Evolutionary conservation across 2,329 filamentous ascomycete species (phyloP).

Genomic region (Penicillium sp.): DNA sequence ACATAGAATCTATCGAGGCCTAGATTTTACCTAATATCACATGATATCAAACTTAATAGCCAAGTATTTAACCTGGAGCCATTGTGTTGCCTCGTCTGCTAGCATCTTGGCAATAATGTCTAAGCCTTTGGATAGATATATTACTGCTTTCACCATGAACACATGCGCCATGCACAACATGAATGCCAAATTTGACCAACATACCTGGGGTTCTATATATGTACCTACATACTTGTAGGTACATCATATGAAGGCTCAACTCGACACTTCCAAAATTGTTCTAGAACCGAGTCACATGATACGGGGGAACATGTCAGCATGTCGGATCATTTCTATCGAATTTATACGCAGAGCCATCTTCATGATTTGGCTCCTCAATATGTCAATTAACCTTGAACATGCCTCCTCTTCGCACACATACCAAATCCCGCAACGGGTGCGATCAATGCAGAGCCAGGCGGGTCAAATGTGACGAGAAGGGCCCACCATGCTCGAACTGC

Average conservation of each 20-base stretch:
- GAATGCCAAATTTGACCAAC: too few species aligned
- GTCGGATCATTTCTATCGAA: not conserved
- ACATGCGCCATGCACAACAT: too few species aligned
- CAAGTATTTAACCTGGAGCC: too few species aligned
- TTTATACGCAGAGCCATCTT: too few species aligned
- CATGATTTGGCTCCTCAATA: constrained; percentile 1
- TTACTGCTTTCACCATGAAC: not conserved
- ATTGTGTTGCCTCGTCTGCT: too few species aligned
- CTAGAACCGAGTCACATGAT: constrained; percentile 6
- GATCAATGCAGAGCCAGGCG: constrained; percentile 20
- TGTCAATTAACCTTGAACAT: constrained; percentile 5
- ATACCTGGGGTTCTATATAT: too few species aligned
- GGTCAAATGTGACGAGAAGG: constrained; percentile 33
- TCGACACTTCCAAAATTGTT: not conserved
- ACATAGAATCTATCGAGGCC: too few species aligned
- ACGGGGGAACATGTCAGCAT: not conserved
- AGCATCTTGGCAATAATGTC: not conserved
- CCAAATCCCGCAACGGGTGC: constrained; percentile 26
- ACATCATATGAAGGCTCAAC: not conserved
- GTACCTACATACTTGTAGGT: too few species aligned
- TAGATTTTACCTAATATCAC: too few species aligned
- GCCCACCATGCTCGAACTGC: constrained; percentile 33
- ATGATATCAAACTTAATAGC: too few species aligned
- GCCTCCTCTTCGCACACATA: constrained; percentile 19
- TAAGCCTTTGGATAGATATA: not conserved